A percentile compares a stretch with the other conserved stretches of the same genome.
Conservation (phyloP, 176 grass and related monocot species). For the Coix lacrymajobi region DNA sequence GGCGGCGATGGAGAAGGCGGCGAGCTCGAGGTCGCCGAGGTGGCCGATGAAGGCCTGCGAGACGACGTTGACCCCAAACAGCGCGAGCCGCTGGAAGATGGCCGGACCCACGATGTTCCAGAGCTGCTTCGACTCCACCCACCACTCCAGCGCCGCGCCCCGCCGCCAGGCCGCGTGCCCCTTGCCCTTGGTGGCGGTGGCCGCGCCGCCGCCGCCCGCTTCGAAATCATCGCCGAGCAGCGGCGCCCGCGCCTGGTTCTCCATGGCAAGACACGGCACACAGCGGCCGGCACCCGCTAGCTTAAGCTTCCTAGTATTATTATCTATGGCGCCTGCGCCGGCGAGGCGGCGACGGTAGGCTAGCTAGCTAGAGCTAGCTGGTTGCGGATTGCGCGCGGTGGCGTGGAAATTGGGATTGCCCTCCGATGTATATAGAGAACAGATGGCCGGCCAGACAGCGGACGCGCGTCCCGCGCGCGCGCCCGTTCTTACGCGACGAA, state of each 20-base stretch:
- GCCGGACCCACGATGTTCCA: constrained; percentile 62
- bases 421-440: too few relatives aligned
- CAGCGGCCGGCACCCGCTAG: too few relatives aligned
- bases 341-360: not conserved
- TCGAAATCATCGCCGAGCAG: not conserved
- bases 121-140: constrained; percentile 48
- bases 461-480: too few relatives aligned
- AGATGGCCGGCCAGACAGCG: too few relatives aligned
- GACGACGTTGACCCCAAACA: constrained; percentile 41
- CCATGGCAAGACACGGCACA: not conserved
- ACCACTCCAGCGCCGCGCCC: constrained; percentile 19
- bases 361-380: not conserved
- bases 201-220: not conserved
- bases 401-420: not conserved
- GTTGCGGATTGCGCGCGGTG: not conserved
- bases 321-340: not conserved
- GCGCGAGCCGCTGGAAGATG: constrained; percentile 55
- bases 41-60: constrained; percentile 64
- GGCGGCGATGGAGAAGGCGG: constrained; percentile 39
- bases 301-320: not conserved
- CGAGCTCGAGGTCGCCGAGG: constrained; percentile 57
- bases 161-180: not conserved
- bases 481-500: too few relatives aligned
- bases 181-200: not conserved
- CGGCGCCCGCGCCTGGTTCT: not conserved